Conservation (phyloP, 2,329 filamentous ascomycete genomes). For the Fusarium piperis region DNA sequence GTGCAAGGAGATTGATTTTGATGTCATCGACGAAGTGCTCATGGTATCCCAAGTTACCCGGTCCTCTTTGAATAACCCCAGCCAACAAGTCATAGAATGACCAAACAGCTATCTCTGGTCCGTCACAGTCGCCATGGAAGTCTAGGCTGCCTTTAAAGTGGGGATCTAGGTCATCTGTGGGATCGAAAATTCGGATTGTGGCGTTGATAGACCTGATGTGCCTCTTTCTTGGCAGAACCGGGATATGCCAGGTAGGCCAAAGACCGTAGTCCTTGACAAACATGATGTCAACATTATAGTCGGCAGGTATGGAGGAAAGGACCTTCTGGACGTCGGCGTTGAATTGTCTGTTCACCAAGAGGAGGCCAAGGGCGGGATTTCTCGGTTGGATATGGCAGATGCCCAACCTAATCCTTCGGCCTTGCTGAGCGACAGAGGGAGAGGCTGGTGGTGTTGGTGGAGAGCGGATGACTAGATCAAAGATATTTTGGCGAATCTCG, state of each 20-base stretch:
- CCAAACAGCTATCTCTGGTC: neutral
- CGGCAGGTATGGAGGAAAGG: neutral
- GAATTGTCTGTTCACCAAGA: slow-evolving; percentile 6
- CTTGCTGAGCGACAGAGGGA: slow-evolving; percentile 4
- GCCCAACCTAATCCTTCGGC: neutral
- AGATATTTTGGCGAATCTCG: slow-evolving; percentile 12
- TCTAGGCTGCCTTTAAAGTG: neutral
- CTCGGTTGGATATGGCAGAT: neutral
- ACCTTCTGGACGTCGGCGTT: neutral
- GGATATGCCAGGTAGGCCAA: slow-evolving; percentile 9
- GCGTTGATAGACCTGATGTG: slow-evolving; percentile 6
- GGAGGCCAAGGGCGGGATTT: neutral
- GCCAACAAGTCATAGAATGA: neutral
- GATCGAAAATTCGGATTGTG: slow-evolving; percentile 14
- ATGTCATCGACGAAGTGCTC: slow-evolving; percentile 3
- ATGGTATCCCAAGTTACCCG: neutral
- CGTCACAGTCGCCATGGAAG: neutral
- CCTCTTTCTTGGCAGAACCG: neutral
- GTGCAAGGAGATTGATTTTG: neutral
- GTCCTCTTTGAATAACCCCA: neutral
- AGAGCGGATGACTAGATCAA: neutral
- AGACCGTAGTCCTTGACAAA: slow-evolving; percentile 9
- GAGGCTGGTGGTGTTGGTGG: neutral
- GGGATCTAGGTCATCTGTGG: neutral
- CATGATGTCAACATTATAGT: slow-evolving; percentile 23